Percentiles rank a stretch among this genome's conserved stretches.
phyloP scores from a whole-genome alignment of 108 stramenopile genomes.

The Discostella stelligeroides region DNA sequence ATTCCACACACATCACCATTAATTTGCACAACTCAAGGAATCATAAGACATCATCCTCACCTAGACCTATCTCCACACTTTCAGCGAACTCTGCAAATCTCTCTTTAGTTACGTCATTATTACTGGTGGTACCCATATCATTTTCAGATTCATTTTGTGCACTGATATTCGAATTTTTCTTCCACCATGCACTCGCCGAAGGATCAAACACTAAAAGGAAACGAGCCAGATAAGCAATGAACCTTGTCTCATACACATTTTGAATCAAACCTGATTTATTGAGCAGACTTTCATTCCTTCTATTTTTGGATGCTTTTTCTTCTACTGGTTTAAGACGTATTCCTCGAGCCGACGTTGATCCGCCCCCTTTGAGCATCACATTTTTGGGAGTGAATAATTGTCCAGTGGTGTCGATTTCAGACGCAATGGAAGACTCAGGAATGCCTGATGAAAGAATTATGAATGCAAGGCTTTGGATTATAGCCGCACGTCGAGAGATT shows the following conservation, averaged over 20 bases:
- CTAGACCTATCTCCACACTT: slow-evolving; percentile 78
- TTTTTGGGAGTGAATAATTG: slow-evolving; percentile 63
- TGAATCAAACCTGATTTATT: slow-evolving; percentile 56
- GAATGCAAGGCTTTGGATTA: background rate
- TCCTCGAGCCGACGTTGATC: slow-evolving; percentile 59
- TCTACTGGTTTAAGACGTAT: slow-evolving; percentile 19
- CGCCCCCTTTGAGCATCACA: slow-evolving; percentile 67
- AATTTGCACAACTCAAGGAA: too few species aligned
- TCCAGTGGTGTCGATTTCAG: slow-evolving; percentile 67
- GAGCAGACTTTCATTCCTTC: slow-evolving; percentile 18
- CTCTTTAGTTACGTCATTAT: slow-evolving; percentile 17
- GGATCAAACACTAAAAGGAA: slow-evolving; percentile 87
- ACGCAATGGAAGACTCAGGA: slow-evolving; percentile 1
- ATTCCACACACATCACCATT: too few species aligned
- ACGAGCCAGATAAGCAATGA: slow-evolving; percentile 80
- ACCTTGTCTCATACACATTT: slow-evolving; percentile 78
- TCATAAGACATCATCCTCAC: too few species aligned
- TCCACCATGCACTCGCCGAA: slow-evolving; percentile 77
- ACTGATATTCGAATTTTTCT: slow-evolving; percentile 12
- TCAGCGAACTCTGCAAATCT: slow-evolving; percentile 87
- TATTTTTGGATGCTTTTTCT: slow-evolving; percentile 10
- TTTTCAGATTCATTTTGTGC: background rate
- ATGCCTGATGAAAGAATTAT: background rate
- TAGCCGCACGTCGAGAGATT: slow-evolving; percentile 6
- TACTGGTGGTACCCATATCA: background rate